Percentiles rank a stretch among this genome's conserved stretches.
These are phyloP conservation scores for Boletus bicolor DNA, from an alignment of 768 basidiomycete species.

Conservation along the genomic window DNA sequence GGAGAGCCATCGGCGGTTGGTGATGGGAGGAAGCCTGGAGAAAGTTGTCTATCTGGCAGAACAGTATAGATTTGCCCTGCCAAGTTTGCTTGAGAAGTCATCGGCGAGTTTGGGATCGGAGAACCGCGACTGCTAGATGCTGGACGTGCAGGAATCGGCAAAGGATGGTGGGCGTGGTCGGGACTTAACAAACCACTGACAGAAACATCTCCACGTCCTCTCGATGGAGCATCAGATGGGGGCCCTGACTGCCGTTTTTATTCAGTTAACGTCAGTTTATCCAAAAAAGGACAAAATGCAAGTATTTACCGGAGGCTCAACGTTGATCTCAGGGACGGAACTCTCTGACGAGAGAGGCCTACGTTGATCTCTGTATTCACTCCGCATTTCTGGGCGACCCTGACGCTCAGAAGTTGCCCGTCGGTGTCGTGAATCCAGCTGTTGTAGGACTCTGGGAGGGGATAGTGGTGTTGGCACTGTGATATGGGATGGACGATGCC, in stretches of 20 bases:
- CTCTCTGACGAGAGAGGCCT: constrained; percentile 32
- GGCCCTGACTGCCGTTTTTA: constrained; percentile 26
- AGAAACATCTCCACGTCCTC: constrained; percentile 15
- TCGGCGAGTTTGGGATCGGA: constrained; percentile 15
- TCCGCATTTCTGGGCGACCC: constrained; percentile 19
- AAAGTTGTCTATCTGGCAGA: constrained; percentile 8
- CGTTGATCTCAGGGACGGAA: constrained; percentile 32
- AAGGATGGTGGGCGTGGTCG: constrained; percentile 29
- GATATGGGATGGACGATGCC: constrained; percentile 19
- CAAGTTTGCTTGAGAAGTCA: constrained; percentile 4
- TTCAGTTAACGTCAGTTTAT: constrained; percentile 13
- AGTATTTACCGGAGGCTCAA: constrained; percentile 30
- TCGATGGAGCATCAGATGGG: constrained; percentile 32
- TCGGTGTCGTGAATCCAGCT: constrained; percentile 14
- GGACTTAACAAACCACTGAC: constrained; percentile 26
- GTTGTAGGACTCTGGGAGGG: constrained; percentile 20
- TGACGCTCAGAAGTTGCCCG: constrained; percentile 25
- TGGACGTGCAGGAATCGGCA: constrained; percentile 24
- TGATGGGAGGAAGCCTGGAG: constrained; percentile 12
- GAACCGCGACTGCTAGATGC: constrained; percentile 10
- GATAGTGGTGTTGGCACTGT: constrained; percentile 28
- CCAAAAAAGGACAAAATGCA: constrained; percentile 4
- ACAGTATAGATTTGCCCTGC: constrained; percentile 16
- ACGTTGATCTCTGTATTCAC: constrained; percentile 19
- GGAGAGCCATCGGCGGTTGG: neutral